Evolutionary conservation across 2,329 filamentous ascomycete genomes (phyloP).

Genomic region (Fusarium sp.): DNA sequence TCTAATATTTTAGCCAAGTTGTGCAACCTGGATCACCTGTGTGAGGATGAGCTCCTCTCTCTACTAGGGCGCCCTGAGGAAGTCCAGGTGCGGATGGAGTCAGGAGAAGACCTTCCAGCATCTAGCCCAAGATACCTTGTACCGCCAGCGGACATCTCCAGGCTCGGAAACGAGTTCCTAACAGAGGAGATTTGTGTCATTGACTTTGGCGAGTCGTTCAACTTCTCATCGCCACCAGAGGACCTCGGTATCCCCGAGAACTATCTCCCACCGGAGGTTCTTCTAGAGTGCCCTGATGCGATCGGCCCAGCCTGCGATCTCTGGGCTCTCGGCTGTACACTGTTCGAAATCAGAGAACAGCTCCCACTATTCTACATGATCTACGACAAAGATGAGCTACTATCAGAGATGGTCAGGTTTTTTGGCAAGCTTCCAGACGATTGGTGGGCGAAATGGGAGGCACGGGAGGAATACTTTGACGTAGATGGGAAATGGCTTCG

Average conservation of each 20-base stretch:
- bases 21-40: constrained; percentile 31
- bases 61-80: constrained; percentile 24
- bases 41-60: constrained; percentile 34
- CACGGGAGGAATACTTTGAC: constrained; percentile 35
- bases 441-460: constrained; percentile 47
- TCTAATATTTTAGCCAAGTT: constrained; percentile 44
- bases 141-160: constrained; percentile 8
- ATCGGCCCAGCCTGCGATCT: constrained; percentile 41
- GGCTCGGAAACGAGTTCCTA: neutral
- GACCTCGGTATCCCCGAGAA: constrained; percentile 43
- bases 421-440: constrained; percentile 47
- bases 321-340: constrained; percentile 49
- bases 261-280: constrained; percentile 46
- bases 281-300: constrained; percentile 30
- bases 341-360: constrained; percentile 48
- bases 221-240: constrained; percentile 17
- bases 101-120: constrained; percentile 8
- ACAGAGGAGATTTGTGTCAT: constrained; percentile 36
- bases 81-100: constrained; percentile 4
- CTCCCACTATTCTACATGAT: constrained; percentile 44
- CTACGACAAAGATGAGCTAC: constrained; percentile 44
- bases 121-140: constrained; percentile 42
- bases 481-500: constrained; percentile 21
- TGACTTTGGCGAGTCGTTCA: constrained; percentile 41
- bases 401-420: constrained; percentile 43